Evolutionary conservation across 2,329 filamentous ascomycete species (phyloP), one percentile per base, ranked within the genome.

Genomic region (Colletotrichum sp.): DNA sequence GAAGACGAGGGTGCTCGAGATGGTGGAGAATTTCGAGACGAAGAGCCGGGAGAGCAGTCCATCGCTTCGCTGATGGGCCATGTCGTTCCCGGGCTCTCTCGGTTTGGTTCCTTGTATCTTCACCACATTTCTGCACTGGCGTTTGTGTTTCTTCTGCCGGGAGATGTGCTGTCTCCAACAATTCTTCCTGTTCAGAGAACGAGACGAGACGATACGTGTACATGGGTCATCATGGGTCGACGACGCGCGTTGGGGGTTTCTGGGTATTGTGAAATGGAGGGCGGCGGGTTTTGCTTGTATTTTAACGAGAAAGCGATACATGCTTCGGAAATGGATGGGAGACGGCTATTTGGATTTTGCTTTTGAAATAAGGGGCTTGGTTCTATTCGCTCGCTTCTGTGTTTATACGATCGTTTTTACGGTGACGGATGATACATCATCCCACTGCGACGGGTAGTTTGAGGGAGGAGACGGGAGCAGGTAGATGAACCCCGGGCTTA

Each of bases 11-110:
- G 90, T 92, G 32, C 80, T 90, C 62, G 85, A 87, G 61, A 91
- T 92, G 89, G 89, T 92, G 52, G 86, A 91, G 79, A 87, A 83
- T 74, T 86, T 92, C 75, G 90, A 92, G 85, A 86, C 81, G 39
- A 81, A 82, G 70, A 89, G 86, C 76, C 83, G 85, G 56, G 74
- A 76, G 28, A 80, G 78, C 6, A 90, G 88, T 75, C 83, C 87
- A 0, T 62, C 58, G 30, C 58, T 62, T 9, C 28, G 30, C 58
- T 62, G 2, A 22, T 1, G 43, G 12, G 39, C 9, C 1, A n/a
- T 2, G 39, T 8, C 43, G 28, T 13, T 22, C 18, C 58, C 27
- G 56, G 4, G 28, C 13, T 6, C 27, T 12, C 12, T 15, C 5
- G 22, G 15, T 39, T 18, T 3, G 13, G 18, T 34, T 32, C 18